Base-by-base conservation (phyloP, 2,329 filamentous ascomycete genomes). In the Fusarium temperatum region DNA sequence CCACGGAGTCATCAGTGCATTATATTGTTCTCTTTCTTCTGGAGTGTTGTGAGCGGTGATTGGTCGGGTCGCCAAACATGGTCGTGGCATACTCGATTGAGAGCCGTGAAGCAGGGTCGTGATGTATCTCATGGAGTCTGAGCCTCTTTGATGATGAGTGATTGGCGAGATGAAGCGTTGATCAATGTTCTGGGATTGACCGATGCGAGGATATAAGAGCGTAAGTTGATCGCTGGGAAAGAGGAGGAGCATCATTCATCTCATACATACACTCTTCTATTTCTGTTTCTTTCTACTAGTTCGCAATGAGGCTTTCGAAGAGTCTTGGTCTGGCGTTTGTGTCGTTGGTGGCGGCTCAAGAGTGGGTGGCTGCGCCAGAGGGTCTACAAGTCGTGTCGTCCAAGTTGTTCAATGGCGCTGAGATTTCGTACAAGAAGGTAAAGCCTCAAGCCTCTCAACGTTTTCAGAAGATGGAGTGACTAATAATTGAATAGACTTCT, bases 381-480 rank as follows among this genome's bases (percentile, higher is more conserved):
- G 62, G 61, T 8, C 61, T 72, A 3, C 9, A 59, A n/a, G 32
- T 47, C 7, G 18, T 72, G 17, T n/a, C 53, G 11, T 72, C 68
- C 6, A 71, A 67, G 2, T 30, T 72, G 6, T 72, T 72, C 30
- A 24, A 67, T 8, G 76, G 75, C 8, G 71, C 71, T 7, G 66
- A 64, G 20, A 72, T 79, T 44, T 69, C 74, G 1, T 79, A 77
- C 47, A 79, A 79, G 51, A 48, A 75, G 63, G 77, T 78, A 13
- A 55, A 48, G 8, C 3, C 7, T 17, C 9, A 58, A 22, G n/a
- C 30, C 8, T 2, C 4, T 20, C 18, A 20, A 15, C 3, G 24
- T 10, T 13, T 9, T 26, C 20, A 14, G 32, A 35, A 3, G 12
- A 13, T 17, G 14, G 3, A 14, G 44, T 61, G 8, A 57, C 45